phyloP scores from a whole-genome alignment of 371 early-diverging fungal species.

The Lichtheimia ramosa region DNA sequence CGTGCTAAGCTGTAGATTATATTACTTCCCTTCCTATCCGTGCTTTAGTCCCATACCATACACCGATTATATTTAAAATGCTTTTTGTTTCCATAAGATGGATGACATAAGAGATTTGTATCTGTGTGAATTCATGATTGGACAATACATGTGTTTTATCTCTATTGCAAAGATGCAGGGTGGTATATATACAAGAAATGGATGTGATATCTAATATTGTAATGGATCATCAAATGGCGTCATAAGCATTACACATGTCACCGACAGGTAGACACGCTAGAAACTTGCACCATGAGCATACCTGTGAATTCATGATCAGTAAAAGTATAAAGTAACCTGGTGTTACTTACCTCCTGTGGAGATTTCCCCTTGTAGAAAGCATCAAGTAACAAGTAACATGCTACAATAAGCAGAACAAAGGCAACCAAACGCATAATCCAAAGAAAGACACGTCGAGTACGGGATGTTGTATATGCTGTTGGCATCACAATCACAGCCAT shows the following conservation, averaged over 20 bases:
- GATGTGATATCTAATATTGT: neutral
- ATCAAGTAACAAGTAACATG: slow-evolving; percentile 1
- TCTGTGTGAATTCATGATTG: too few relatives aligned
- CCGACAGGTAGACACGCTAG: slow-evolving; percentile 9
- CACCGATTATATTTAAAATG: too few relatives aligned
- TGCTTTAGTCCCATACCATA: too few relatives aligned
- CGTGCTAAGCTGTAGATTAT: slow-evolving; percentile 20
- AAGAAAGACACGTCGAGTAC: neutral
- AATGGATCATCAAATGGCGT: neutral
- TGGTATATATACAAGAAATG: neutral
- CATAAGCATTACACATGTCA: slow-evolving; percentile 7
- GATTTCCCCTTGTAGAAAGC: slow-evolving; percentile 9
- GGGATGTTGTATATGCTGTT: neutral
- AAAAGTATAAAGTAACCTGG: neutral
- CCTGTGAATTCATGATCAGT: neutral
- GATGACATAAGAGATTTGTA: too few relatives aligned
- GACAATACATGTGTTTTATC: too few relatives aligned
- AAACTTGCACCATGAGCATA: slow-evolving; percentile 12
- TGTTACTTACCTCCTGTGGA: slow-evolving; percentile 5
- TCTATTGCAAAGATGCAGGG: too few relatives aligned
- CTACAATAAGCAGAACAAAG: slow-evolving; percentile 3
- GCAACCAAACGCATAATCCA: slow-evolving; percentile 5
- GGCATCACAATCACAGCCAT: slow-evolving; percentile 19
- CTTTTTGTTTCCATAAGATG: too few relatives aligned
- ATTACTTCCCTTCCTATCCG: too few relatives aligned